Evolutionary conservation across 129 eudicot species (phyloP).

Genomic region (Calendula officinalis): DNA sequence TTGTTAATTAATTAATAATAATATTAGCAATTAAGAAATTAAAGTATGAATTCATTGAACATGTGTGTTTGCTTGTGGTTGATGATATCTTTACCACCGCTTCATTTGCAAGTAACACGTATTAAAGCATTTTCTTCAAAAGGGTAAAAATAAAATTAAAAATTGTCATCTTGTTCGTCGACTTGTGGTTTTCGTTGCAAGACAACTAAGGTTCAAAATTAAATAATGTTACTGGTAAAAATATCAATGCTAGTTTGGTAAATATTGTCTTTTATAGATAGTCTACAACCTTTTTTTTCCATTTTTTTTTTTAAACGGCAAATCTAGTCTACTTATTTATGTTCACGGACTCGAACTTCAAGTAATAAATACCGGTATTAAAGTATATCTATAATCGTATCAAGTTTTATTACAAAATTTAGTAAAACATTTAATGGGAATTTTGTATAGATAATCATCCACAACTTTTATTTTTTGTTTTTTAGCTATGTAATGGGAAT

Average conservation of each 20-base stretch:
- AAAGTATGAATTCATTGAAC: slow-evolving; percentile 11
- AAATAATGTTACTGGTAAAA: slow-evolving; percentile 11
- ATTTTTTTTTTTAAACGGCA: too few species aligned
- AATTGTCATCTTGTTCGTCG: slow-evolving; percentile 21
- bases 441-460: too few species aligned
- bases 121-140: slow-evolving; percentile 22
- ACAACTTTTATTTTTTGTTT: too few species aligned
- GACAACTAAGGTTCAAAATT: slow-evolving; percentile 20
- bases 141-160: neutral
- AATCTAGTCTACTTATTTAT: too few species aligned
- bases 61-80: slow-evolving; percentile 22
- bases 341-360: too few species aligned
- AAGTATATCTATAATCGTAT: too few species aligned
- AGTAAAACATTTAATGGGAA: too few species aligned
- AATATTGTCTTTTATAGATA: neutral
- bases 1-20: slow-evolving; percentile 4
- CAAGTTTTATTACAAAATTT: too few species aligned
- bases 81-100: slow-evolving; percentile 32
- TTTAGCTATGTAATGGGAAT: too few species aligned
- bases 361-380: too few species aligned
- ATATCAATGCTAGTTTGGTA: neutral
- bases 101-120: slow-evolving; percentile 38
- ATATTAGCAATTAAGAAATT: neutral
- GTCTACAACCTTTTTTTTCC: too few species aligned
- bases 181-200: slow-evolving; percentile 7